Evolutionary conservation across 1,284 basidiomycete species (phyloP), one percentile per base, ranked within the genome.

Genomic region (Pterulicium gracile): DNA sequence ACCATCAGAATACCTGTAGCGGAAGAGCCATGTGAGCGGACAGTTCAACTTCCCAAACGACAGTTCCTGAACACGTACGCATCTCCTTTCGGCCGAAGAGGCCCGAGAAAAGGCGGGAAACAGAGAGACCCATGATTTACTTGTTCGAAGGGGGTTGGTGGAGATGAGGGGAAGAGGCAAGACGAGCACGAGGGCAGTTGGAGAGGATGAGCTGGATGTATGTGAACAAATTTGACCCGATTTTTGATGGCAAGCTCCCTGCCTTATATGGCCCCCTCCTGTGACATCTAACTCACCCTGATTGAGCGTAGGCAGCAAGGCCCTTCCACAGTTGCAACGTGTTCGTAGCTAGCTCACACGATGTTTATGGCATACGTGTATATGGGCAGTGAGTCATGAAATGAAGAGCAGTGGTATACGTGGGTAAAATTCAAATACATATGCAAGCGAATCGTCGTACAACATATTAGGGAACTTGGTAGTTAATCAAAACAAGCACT

Each of bases 61-160:
- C 56, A 55, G 55, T 54, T 21, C 4, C 5, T 43, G 54, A 49
- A 41, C 34, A 78, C 90, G 65, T 68, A 94, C 95, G 92, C 94
- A 98, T 98, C 73, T 98, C 96, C 79, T 88, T 96, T 80, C 97
- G 98, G 70, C 95, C 95, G 61, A 98, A 94, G 65, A 99, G 78
- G 66, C 78, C 79, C 51, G 80, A 77, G 61, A 96, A 80, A 47
- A 93, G 73, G 60, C 69, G 77, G 56, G 90, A 94, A 59, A 94
- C 70, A 41, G 79, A 81, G 56, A 94, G 73, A 83, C 91, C 89
- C 89, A 93, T 93, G 64, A 61, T 69, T 62, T 39, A 17, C n/a
- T 15, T 7, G 15, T 17, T 13, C 19, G 58, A 51, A 55, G 54
- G 55, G 49, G 61, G 57, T 48, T 52, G n/a, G 58, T 53, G 58